Base-by-base conservation (phyloP, 192 early-diverging fungal species). In the Entrophospora sp. region DNA sequence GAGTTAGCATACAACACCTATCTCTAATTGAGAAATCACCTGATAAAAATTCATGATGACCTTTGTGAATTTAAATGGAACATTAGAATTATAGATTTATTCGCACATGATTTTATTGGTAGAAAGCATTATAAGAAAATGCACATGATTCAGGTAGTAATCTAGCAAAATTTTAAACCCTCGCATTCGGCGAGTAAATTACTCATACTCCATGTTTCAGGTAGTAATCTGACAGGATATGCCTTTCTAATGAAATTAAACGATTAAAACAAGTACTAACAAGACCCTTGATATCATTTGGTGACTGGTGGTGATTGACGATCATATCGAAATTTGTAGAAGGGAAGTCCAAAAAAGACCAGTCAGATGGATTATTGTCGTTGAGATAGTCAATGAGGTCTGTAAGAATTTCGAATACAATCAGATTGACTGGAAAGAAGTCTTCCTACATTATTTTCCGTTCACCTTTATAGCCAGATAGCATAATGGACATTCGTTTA, bases 391-490 rank as follows among this genome's bases (percentile, higher is more conserved):
- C 2, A 35, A 61, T 62, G 51, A 56, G 1, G n/a, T 7, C 59
- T 57, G 16, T 14, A 56, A 18, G 32, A 59, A 57, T 59, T 65
- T 34, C 57, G 57, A 46, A 9, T 9, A 46, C 45, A 24, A 46
- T n/a, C 22, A 46, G 4, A 46, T 22, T 40, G 16, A 22, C 52
- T 18, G 24, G 38, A 57, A 37, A 37, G 52, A 38, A 67, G 48
- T 57, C 66, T 49, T 27, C 69, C 44, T 30, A 52, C 31, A 20
- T 72, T 71, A 48, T 77, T 66, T 30, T 42, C n/a, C 24, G 24
- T 22, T 46, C 20, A 22, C 44, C 18, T 20, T 16, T 20, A 44
- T 44, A 20, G 43, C 43, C 42, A 44, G 18, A n/a, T n/a, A n/a
- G n/a, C n/a, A n/a, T n/a, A n/a, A n/a, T n/a, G n/a, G n/a, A n/a